Evolutionary conservation across 441 rosid species (phyloP), one percentile per base, ranked within the genome.

Genomic region (Gossypium gossypioides): DNA sequence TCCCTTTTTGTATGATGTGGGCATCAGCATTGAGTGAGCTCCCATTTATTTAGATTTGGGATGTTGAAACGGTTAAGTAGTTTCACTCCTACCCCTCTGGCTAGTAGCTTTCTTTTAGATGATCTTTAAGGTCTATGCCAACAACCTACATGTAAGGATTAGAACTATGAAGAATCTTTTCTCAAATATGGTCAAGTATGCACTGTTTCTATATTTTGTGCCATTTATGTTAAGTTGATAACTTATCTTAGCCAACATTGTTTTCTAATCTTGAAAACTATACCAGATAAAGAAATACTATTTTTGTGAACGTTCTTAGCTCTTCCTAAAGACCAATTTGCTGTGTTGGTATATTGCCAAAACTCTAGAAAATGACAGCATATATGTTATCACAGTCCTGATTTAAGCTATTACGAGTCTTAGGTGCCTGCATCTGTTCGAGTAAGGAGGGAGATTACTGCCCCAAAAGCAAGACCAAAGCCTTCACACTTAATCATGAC

Each of bases 371-470:
- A 66, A 22, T 19, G 57, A 21, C 24, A 6, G 21, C 21, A 12
- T 65, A 21, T 1, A 7, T n/a, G 37, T 42, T 15, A 15, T 37
- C 1, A 6, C 5, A n/a, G 32, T 16, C 13, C 37, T 51, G 16
- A 52, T 29, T 27, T 51, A 29, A 51, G 74, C 8, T 57, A 81
- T 72, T 86, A 89, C 89, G 84, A 15, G 22, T 3, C 81, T 71
- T 87, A 92, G 98, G 84, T 92, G 60, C 96, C 96, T 71, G 96
- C 96, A 54, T 91, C 97, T 0, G 97, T 94, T 75, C 81, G 93
- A 48, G 99, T 94, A 74, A 86, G 96, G 84, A 88, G 99, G 80
- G 97, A 94, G 78, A 78, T 80, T 74, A 82, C 76, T 72, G 85
- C 74, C 27, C 73, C 85, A 48, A 94, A 89, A 87, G 79, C 87